Conservation (phyloP, 345 rosid genomes). For the Hypericum perforatum region DNA sequence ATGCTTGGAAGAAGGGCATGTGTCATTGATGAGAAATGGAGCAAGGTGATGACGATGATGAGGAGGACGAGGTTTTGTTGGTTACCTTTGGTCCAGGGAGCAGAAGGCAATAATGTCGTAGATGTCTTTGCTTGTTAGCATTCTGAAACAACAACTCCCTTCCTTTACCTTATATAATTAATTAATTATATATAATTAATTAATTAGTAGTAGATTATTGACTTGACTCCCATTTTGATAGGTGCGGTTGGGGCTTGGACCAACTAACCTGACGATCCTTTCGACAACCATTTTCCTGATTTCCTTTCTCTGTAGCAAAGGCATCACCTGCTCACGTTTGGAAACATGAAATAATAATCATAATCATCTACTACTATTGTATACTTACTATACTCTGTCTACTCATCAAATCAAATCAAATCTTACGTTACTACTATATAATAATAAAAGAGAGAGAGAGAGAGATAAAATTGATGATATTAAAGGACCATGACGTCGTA, state of each 20-base stretch:
- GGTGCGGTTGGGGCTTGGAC: constrained; percentile 5
- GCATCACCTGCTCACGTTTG: constrained; percentile 61
- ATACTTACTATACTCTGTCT: no score
- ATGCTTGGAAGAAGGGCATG: constrained; percentile 76
- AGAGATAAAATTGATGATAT: background rate
- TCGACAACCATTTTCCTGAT: constrained; percentile 65
- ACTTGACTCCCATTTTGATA: background rate
- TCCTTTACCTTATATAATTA: no score
- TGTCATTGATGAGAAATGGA: constrained; percentile 9
- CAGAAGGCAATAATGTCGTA: constrained; percentile 88
- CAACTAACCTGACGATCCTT: constrained; percentile 58
- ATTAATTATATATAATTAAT: no score
- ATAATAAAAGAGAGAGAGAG: background rate
- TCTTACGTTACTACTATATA: constrained; percentile 1
- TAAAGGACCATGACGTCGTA: constrained; percentile 56
- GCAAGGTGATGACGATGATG: background rate
- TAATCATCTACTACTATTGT: no score
- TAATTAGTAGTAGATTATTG: no score
- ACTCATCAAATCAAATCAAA: no score
- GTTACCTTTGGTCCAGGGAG: constrained; percentile 63
- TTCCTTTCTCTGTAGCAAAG: constrained; percentile 61
- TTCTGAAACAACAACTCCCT: constrained; percentile 29
- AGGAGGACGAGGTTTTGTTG: background rate
- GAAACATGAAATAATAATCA: no score
- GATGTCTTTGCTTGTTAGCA: constrained; percentile 52